Conservation (phyloP, 2,329 filamentous ascomycete species). For the Rutstroemia sp. region DNA sequence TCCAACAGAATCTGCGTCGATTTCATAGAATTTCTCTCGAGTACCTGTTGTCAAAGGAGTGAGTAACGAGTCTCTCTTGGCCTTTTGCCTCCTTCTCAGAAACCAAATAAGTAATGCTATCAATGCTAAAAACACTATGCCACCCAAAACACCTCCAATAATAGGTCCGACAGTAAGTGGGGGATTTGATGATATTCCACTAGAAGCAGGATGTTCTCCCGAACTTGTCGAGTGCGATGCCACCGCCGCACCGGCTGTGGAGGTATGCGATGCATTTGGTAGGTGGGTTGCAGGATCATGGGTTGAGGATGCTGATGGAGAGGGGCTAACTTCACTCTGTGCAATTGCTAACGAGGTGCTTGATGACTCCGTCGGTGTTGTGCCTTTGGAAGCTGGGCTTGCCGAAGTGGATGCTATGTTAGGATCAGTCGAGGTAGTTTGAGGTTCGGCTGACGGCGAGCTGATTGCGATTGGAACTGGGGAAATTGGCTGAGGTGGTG, state of each 20-base stretch:
- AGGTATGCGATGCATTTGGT: constrained; percentile 9
- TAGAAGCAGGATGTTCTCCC: constrained; percentile 12
- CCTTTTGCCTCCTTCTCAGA: constrained; percentile 19
- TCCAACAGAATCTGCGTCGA: constrained; percentile 17
- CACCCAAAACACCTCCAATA: constrained; percentile 26
- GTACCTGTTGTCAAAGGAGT: constrained; percentile 21
- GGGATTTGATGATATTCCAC: constrained; percentile 18
- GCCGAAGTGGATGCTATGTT: constrained; percentile 1
- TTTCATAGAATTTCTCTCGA: constrained; percentile 20
- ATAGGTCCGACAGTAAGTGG: constrained; percentile 17
- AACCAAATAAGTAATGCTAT: constrained; percentile 24
- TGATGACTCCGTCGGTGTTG: constrained; percentile 21
- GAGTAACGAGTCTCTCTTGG: constrained; percentile 19
- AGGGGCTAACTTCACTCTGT: constrained; percentile 20
- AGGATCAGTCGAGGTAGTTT: not conserved
- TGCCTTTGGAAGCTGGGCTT: constrained; percentile 20
- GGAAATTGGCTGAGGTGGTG: not conserved
- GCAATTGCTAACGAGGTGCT: constrained; percentile 20
- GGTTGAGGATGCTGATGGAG: constrained; percentile 6
- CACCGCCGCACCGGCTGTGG: constrained; percentile 11
- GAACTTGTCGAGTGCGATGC: constrained; percentile 10
- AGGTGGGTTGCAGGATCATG: not conserved
- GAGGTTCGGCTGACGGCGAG: not conserved
- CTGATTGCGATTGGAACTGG: not conserved
- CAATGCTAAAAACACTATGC: constrained; percentile 22